Evolutionary conservation across 345 rosid genomes (phyloP).

Genomic region (Euphorbia lathyris): DNA sequence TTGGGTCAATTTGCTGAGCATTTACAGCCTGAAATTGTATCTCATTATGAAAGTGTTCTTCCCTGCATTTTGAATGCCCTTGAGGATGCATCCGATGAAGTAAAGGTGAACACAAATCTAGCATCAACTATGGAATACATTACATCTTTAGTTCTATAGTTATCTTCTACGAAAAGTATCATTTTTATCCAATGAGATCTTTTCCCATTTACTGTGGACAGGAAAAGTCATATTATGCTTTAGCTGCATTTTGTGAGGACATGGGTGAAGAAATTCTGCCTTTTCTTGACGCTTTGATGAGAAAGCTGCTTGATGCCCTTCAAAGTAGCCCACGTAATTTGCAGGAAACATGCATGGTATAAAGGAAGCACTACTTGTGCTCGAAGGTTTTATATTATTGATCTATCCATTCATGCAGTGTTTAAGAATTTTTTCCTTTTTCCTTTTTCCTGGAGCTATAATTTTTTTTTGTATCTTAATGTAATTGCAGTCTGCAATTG

Average conservation of each 20-base stretch:
- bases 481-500: slow-evolving; percentile 86
- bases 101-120: slow-evolving; percentile 57
- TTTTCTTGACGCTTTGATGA: slow-evolving; percentile 88
- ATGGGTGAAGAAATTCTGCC: slow-evolving; percentile 97
- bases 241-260: slow-evolving; percentile 98
- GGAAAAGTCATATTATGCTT: slow-evolving; percentile 98
- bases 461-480: slow-evolving; percentile 8
- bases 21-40: slow-evolving; percentile 93
- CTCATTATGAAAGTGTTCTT: slow-evolving; percentile 80
- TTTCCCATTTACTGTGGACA: slow-evolving; percentile 25
- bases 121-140: slow-evolving; percentile 4
- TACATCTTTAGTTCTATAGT: neutral
- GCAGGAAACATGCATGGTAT: slow-evolving; percentile 99
- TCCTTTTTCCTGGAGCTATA: neutral
- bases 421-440: neutral
- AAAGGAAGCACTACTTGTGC: slow-evolving; percentile 11
- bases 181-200: slow-evolving; percentile 1
- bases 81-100: slow-evolving; percentile 94
- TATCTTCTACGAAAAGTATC: neutral
- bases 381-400: neutral
- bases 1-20: slow-evolving; percentile 97
- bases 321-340: slow-evolving; percentile 77
- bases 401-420: neutral
- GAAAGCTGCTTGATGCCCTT: slow-evolving; percentile 77
- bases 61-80: slow-evolving; percentile 89